Conservation (phyloP, 192 early-diverging fungal species). For the Backusella luteola region DNA sequence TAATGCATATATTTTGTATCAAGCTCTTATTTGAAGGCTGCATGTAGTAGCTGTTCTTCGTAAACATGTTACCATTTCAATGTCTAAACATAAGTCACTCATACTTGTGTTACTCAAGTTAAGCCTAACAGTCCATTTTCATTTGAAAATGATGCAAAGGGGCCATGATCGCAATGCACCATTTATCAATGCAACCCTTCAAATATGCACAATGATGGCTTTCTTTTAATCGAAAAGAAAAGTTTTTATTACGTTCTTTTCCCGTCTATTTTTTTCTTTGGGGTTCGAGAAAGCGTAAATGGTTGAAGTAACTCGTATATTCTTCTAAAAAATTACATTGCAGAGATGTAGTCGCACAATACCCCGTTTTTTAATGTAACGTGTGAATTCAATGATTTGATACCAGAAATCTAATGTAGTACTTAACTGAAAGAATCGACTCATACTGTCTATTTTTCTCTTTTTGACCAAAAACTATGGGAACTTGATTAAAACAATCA, state of each 20-base stretch:
- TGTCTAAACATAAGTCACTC: too few relatives aligned
- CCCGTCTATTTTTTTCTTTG: not conserved
- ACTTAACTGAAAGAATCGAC: not conserved
- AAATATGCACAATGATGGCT: not conserved
- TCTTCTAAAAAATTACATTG: not conserved
- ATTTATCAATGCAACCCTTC: not conserved
- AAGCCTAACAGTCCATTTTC: too few relatives aligned
- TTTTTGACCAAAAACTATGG: not conserved
- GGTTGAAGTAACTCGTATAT: not conserved
- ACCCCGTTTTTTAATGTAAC: not conserved
- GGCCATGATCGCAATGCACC: too few relatives aligned
- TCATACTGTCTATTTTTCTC: not conserved
- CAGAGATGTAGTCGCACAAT: not conserved
- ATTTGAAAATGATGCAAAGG: too few relatives aligned
- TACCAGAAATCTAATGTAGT: not conserved
- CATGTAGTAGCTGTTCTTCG: too few relatives aligned
- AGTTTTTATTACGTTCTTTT: not conserved
- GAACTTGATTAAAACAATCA: too few relatives aligned
- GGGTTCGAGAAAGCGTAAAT: not conserved
- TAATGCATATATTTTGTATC: not conserved
- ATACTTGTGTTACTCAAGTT: too few relatives aligned
- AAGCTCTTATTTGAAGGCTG: not conserved
- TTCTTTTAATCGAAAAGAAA: not conserved
- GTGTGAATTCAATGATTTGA: not conserved
- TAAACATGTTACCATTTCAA: too few relatives aligned